These are phyloP conservation scores for Cicer yamashitae DNA, from an alignment of 306 rosid species.

Conservation along the genomic window DNA sequence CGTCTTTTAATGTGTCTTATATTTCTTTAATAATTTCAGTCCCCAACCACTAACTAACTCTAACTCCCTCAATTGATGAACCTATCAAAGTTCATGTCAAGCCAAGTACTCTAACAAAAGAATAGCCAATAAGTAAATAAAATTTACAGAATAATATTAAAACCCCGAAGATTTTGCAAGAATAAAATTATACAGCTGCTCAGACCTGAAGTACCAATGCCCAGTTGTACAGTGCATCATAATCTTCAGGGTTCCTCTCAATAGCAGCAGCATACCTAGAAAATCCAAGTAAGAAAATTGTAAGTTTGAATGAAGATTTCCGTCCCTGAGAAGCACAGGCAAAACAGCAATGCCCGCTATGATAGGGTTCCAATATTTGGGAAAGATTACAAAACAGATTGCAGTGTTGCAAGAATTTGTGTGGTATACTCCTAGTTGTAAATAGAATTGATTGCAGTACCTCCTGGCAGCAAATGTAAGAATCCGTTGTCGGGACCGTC, in stretches of 20 bases:
- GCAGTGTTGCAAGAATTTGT: not conserved
- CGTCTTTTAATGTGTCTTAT: not conserved
- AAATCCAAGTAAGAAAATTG: constrained; percentile 37
- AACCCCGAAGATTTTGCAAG: constrained; percentile 4
- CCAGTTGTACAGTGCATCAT: constrained; percentile 97
- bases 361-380: constrained; percentile 16
- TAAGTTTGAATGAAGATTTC: constrained; percentile 36
- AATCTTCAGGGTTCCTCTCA: constrained; percentile 93
- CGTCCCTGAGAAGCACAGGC: constrained; percentile 10
- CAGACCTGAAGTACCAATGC: constrained; percentile 97
- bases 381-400: constrained; percentile 17
- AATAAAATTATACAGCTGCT: constrained; percentile 41
- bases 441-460: constrained; percentile 50
- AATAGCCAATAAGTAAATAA: constrained; percentile 21
- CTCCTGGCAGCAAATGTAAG: constrained; percentile 98
- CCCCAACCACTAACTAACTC: constrained; percentile 8
- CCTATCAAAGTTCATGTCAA: constrained; percentile 12
- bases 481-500: constrained; percentile 96
- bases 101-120: constrained; percentile 17
- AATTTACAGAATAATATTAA: constrained; percentile 2
- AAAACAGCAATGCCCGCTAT: not conserved
- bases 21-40: not conserved
- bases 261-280: constrained; percentile 93
- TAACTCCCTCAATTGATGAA: constrained; percentile 5
- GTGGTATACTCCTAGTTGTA: constrained; percentile 1